Base-by-base conservation (phyloP, 164 flowering plant species). In the Tinospora cordifolia region DNA sequence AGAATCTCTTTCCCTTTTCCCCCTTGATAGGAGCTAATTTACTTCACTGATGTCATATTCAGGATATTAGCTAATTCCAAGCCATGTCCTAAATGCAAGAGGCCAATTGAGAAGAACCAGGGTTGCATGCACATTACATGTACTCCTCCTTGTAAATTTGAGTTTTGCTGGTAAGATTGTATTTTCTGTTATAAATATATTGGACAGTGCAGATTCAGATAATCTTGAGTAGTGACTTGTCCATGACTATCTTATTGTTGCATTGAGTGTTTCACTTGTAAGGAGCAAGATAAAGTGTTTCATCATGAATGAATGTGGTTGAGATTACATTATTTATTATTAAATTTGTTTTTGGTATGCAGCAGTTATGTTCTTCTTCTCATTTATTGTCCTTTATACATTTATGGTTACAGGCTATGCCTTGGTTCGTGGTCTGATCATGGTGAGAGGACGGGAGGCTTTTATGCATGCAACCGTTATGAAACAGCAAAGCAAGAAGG, bases 361-460 rank as follows among this genome's bases (percentile, higher is more conserved):
- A 25, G 30, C 57, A 6, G 44, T 39, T 6, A 59, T 21, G 7
- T 22, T 41, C 22, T 25, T 44, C 30, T 41, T 67, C 9, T 15
- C 75, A 66, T 67, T 39, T 34, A 60, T 8, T 19, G 19, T 51
- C 21, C 38, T 41, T 59, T 62, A 8, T 54, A 25, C 36, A 66
- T 62, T 59, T 66, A n/a, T 71, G 49, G 19, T 38, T 80, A 72
- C 79, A 91, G 98, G 98, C 87, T 92, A 13, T 94, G 98, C 75
- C 95, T 92, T 73, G 97, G 97, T 80, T 85, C 93, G 63, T 93
- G 98, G 98, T 73, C 93, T 14, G 98, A 91, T 51, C 98, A 93
- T 80, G 97, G 97, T 76, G 93, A 88, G 83, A 85, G 86, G 74
- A 93, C 98, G 22, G 97, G 97, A 72, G 98, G 97, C 49, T 91